Base-by-base conservation (phyloP, 805 yeast species). In the Torulaspora quercuum region DNA sequence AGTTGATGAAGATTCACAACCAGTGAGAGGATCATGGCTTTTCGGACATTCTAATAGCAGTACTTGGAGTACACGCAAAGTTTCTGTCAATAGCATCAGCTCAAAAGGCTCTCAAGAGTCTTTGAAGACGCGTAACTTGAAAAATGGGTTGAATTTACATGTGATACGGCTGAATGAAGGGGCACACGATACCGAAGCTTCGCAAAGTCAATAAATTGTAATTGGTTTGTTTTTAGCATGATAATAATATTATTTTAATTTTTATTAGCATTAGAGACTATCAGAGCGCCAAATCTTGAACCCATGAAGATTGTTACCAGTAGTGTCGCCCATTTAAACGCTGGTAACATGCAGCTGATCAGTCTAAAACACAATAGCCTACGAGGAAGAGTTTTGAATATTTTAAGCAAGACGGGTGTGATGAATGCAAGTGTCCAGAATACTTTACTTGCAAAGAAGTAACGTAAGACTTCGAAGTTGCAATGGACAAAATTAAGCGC, bases 61-160 rank as follows among this genome's bases (percentile, higher is more conserved):
- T 25, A 20, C 14, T 13, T 34, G 37, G 37, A 36, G 39, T n/a
- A 39, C 34, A 6, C 43, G 49, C 21, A 46, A 48, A 18, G 39
- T 44, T 7, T 49, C 57, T 6, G 21, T 49, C 4, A 45, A 45
- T 10, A 41, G 45, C 15, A 42, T 38, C 2, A 16, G 40, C n/a
- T 34, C 52, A 3, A 39, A 33, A 2, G 36, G 35, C 7, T 46
- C 49, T 3, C 45, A 42, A 15, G 53, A 46, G 3, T 20, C 44
- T 17, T 31, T 23, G 6, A 32, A 21, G 9, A 23, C 46, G 18
- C 33, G 40, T 7, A 34, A 43, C 4, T 26, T 49, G 11, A 50
- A 48, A 35, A 47, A 41, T 27, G 59, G 59, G 7, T 29, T 54
- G 9, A 47, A 53, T 9, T 29, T 54, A 13, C 50, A 52, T 30